Conservation (phyloP, 2,329 filamentous ascomycete genomes). For the Whalleya microplaca region DNA sequence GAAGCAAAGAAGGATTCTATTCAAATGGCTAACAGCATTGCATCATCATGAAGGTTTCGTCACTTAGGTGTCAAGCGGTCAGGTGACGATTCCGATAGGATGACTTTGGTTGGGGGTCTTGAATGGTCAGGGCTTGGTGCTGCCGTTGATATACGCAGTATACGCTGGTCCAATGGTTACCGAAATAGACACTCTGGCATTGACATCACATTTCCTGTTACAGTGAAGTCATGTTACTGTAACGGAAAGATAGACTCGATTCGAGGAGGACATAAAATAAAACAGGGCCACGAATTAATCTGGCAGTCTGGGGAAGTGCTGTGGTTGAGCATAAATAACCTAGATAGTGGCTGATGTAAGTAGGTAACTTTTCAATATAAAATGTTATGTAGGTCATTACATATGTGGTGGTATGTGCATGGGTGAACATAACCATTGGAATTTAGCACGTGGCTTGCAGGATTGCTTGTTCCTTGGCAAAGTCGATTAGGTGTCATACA, state of each 20-base stretch:
- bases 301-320: too few relatives aligned
- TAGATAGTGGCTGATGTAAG: too few relatives aligned
- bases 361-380: too few relatives aligned
- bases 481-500: conserved; percentile 2
- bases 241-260: conserved; percentile 14
- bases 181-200: conserved; percentile 2
- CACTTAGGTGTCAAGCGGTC: conserved; percentile 18
- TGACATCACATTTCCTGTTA: conserved; percentile 12
- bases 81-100: conserved; percentile 3
- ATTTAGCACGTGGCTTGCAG: conserved; percentile 5
- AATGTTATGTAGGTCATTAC: background rate
- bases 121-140: conserved; percentile 11
- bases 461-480: conserved; percentile 7
- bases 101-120: conserved; percentile 17
- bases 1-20: background rate
- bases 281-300: conserved; percentile 4
- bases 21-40: conserved; percentile 19
- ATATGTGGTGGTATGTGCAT: background rate
- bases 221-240: conserved; percentile 14
- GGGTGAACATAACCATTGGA: background rate
- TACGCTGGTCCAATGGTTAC: conserved; percentile 12
- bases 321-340: too few relatives aligned
- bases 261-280: background rate
- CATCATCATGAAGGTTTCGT: conserved; percentile 12
- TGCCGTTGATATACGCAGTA: conserved; percentile 12